These are phyloP conservation scores for Ceratobasidium sp. DNA, from an alignment of 1,284 basidiomycete species.

Conservation along the genomic window DNA sequence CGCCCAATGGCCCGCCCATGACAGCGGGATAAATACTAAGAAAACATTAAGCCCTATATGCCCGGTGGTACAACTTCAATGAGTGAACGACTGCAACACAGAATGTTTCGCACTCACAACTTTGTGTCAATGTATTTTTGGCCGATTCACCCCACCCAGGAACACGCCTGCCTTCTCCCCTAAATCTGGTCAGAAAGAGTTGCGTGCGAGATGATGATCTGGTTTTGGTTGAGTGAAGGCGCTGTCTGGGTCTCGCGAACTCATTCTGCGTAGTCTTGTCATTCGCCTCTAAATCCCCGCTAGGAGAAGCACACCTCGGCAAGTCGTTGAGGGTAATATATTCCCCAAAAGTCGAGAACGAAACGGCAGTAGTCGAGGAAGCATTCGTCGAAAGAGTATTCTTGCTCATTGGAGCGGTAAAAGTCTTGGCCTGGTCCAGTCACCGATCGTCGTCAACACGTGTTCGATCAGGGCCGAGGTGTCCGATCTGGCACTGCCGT, in stretches of 20 bases:
- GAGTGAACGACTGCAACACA: neutral
- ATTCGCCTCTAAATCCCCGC: no score
- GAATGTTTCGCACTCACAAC: neutral
- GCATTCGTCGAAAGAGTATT: no score
- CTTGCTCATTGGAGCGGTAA: neutral
- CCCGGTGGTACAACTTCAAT: neutral
- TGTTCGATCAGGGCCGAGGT: neutral
- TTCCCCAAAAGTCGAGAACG: no score
- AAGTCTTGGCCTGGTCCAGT: neutral
- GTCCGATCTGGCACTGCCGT: no score
- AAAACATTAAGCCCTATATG: conserved; percentile 45
- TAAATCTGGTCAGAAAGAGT: neutral
- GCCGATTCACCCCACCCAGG: conserved; percentile 18
- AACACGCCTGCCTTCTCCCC: neutral
- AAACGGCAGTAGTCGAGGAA: no score
- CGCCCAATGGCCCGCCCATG: conserved; percentile 64
- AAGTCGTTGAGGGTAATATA: no score
- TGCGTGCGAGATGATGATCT: neutral
- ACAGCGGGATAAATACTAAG: conserved; percentile 66
- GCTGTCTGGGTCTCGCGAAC: no score
- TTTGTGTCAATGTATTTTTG: neutral
- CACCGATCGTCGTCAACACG: neutral
- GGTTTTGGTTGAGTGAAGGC: no score
- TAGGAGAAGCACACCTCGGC: no score
- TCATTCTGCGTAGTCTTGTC: no score